Base-by-base conservation (phyloP, 1,284 basidiomycete genomes). In the Marasmius oreades region DNA sequence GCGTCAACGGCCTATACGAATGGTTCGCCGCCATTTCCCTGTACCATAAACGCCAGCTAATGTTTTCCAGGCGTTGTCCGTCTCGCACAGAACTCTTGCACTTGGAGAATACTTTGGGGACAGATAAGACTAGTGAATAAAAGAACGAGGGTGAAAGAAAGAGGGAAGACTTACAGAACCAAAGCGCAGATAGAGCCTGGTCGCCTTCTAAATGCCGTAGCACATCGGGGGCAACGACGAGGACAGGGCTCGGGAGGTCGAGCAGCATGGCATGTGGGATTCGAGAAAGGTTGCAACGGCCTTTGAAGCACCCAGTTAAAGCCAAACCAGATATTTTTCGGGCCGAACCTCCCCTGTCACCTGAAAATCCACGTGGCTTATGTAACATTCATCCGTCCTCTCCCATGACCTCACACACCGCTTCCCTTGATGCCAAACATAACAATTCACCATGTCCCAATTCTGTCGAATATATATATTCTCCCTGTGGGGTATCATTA, bases 41-140 rank as follows among this genome's bases (percentile, higher is more conserved):
- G 67, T 89, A 82, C 91, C 90, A 93, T 12, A 94, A 73, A 52
- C 92, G 76, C 92, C 92, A 94, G 5, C 88, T 86, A 55, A 93
- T 85, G 67, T 94, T 93, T 72, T 94, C 92, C 26, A 93, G 78
- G 31, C 92, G 76, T 23, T 77, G 78, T 12, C 92, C 92, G 61
- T 92, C 86, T 65, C 88, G 81, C 8, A 94, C 72, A 3, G 84
- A 85, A 62, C 84, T 81, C 69, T 90, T 91, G 74, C 88, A 92
- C 67, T 91, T 90, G 56, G 88, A 86, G 66, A 93, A 93, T 11
- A 93, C 92, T 93, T 53, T 51, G 57, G 42, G 57, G 26, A 55
- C 59, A 56, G 51, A 46, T 37, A 31, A 26, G 24, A 62, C 3
- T 48, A 33, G 18, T 28, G 52, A 52, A 54, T 24, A 56, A n/a